A percentile compares a stretch with the other conserved stretches of the same genome.
Evolutionary conservation across 495 filamentous ascomycete species (phyloP).

Genomic region (Xylaria scruposa): DNA sequence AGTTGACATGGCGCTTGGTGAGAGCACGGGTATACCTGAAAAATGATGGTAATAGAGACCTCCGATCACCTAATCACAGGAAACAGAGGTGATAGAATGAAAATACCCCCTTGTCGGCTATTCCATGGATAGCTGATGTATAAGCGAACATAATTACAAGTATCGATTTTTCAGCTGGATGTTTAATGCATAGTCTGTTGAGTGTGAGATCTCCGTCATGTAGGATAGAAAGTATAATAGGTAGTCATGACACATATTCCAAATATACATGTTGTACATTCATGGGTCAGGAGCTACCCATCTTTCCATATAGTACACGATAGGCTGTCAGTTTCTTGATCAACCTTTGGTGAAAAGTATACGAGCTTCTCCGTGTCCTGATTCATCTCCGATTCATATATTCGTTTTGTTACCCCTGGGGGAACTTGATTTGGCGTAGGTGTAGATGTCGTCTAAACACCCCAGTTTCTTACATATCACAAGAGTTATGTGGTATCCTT

Average conservation of each 20-base stretch:
- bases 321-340: not conserved
- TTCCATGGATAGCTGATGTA: not conserved
- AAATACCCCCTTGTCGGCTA: constrained; percentile 9
- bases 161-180: not conserved
- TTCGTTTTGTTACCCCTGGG: not conserved
- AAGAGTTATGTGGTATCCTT: not conserved
- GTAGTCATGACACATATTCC: not conserved
- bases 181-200: not conserved
- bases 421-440: not conserved
- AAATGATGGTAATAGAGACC: not conserved
- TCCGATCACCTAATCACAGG: not conserved
- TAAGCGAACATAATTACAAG: not conserved
- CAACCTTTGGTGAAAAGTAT: not conserved
- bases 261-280: constrained; percentile 36
- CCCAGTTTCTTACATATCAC: not conserved
- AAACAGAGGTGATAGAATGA: constrained; percentile 9
- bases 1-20: not conserved
- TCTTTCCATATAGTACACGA: constrained; percentile 12
- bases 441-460: not conserved
- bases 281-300: not conserved
- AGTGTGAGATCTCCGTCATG: not conserved
- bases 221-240: not conserved
- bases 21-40: not conserved
- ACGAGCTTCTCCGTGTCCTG: not conserved
- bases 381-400: not conserved